A percentile compares a stretch with the other conserved stretches of the same genome.
Evolutionary conservation across 2,329 filamentous ascomycete genomes (phyloP).

Genomic region (Malbranchea zuffiana): DNA sequence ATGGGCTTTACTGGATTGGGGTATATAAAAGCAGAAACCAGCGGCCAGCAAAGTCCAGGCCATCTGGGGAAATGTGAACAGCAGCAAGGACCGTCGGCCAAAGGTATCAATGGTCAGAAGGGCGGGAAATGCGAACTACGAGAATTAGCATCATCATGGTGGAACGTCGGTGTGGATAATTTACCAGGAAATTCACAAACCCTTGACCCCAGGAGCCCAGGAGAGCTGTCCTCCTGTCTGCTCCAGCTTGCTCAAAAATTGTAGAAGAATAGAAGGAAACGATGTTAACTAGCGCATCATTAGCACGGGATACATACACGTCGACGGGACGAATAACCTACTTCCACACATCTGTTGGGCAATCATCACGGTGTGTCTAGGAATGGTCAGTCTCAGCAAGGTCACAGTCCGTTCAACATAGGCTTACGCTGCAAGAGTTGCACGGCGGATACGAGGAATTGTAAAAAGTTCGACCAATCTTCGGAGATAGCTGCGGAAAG

Average conservation of each 20-base stretch:
- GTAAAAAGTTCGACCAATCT: slow-evolving; percentile 23
- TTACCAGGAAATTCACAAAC: slow-evolving; percentile 52
- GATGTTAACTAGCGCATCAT: slow-evolving; percentile 44
- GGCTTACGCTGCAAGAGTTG: slow-evolving; percentile 22
- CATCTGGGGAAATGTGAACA: slow-evolving; percentile 59
- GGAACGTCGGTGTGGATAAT: too few species aligned
- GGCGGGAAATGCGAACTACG: slow-evolving; percentile 54
- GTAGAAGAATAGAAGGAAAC: slow-evolving; percentile 59
- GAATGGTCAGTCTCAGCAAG: too few species aligned
- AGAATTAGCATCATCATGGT: too few species aligned
- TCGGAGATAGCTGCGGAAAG: slow-evolving; percentile 44
- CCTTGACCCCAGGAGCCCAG: slow-evolving; percentile 52
- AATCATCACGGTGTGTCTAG: slow-evolving; percentile 24
- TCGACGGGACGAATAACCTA: slow-evolving; percentile 18
- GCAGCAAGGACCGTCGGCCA: slow-evolving; percentile 49
- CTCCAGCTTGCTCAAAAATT: slow-evolving; percentile 29
- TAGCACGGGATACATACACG: too few species aligned
- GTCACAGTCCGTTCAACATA: too few species aligned
- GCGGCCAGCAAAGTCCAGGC: slow-evolving; percentile 55
- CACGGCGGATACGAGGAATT: slow-evolving; percentile 23
- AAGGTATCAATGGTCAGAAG: slow-evolving; percentile 58
- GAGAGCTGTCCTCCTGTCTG: slow-evolving; percentile 43
- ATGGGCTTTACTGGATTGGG: slow-evolving; percentile 31
- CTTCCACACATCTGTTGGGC: slow-evolving; percentile 29
- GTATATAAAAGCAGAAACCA: slow-evolving; percentile 48